Evolutionary conservation across 1,139 yeast genomes (phyloP), one percentile per base, ranked within the genome.

Genomic region (Torulaspora globosa): DNA sequence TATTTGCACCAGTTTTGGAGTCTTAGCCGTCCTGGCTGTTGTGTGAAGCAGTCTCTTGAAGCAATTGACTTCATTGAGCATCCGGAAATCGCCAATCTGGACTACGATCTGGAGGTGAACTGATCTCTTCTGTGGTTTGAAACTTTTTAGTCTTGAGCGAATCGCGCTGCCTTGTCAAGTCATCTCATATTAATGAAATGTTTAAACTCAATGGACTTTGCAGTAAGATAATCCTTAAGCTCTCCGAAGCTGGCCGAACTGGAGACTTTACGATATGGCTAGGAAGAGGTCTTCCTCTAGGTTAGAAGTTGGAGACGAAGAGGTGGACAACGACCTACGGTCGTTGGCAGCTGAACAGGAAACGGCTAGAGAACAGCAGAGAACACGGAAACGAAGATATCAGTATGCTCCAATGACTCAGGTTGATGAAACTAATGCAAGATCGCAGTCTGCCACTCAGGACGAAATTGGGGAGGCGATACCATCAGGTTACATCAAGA

Each of bases 401-500:
- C 48, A 48, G 18, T 56, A 43, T 47, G 57, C 56, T 30, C 53
- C 63, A 0, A 63, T 63, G 67, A 62, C 67, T 3, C 67, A 63
- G 41, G 54, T 54, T 33, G 47, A 36, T 15, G 37, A 43, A 15
- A 36, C 39, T 19, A 28, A 34, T n/a, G 44, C 36, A 15, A 28
- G 29, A 2, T 21, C 44, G 3, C 39, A 30, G 9, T 27, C 33
- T 10, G 50, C 36, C 15, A 21, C 48, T 3, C 44, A 44, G 16
- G 53, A 37, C 24, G 39, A 27, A 10, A 23, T 34, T 14, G 42
- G 43, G 6, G 55, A 48, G n/a, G 43, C 36, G 24, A 39, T 55
- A 3, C 59, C 62, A 1, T 52, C 67, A 1, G 70, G 75, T 3
- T 68, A 63, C 19, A 80, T 85, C 32, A 76, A 78, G 53, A 72